phyloP scores from a whole-genome alignment of 169 alveolate genomes.

The Perkinsus marinus region DNA sequence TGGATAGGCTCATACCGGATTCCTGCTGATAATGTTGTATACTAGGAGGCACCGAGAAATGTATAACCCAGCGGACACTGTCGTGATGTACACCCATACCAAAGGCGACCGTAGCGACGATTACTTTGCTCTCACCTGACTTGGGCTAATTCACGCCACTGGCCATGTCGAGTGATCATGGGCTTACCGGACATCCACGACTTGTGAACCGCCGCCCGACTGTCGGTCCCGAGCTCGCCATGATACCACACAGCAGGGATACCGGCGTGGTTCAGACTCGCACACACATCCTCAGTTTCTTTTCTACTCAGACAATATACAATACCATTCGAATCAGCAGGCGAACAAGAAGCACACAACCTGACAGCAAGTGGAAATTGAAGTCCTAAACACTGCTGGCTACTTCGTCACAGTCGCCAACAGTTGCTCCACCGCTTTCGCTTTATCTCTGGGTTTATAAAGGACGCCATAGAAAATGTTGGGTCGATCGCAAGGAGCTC shows the following conservation, averaged over 20 bases:
- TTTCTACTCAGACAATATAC: not conserved
- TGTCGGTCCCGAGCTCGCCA: not conserved
- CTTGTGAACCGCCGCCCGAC: not conserved
- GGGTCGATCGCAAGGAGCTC: not conserved
- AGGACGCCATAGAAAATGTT: not conserved
- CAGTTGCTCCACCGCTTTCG: not conserved
- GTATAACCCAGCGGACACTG: conserved; percentile 89
- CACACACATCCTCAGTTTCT: not conserved
- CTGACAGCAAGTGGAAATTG: too few species aligned
- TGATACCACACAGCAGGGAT: not conserved
- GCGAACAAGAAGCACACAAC: not conserved
- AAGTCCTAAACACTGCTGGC: too few species aligned
- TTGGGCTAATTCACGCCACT: too few species aligned
- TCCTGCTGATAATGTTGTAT: conserved; percentile 89
- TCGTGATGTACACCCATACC: conserved; percentile 96
- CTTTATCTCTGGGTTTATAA: not conserved
- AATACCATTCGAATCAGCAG: not conserved
- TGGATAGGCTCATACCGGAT: not conserved
- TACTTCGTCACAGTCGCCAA: not conserved
- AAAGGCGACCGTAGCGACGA: conserved; percentile 89
- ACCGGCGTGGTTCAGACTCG: not conserved
- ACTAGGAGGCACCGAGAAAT: conserved; percentile 82
- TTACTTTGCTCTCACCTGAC: not conserved
- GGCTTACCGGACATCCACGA: not conserved
- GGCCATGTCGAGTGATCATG: too few species aligned